phyloP scores from a whole-genome alignment of 805 yeast genomes.

The Candida ipomoeae region DNA sequence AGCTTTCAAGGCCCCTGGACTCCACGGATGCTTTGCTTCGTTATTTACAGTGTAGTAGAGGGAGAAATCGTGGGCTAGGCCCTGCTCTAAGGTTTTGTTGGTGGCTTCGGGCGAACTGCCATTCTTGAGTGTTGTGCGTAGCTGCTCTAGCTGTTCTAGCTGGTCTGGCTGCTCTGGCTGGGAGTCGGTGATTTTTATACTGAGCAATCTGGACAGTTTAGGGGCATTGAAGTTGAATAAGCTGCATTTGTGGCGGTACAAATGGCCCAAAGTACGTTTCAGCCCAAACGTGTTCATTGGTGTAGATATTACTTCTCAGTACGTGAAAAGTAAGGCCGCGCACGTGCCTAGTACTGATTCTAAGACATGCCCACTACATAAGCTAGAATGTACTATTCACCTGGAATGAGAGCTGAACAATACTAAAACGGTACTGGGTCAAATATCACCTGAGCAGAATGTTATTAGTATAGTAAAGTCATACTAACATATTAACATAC shows the following conservation, averaged over 20 bases:
- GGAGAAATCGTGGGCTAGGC: constrained; percentile 24
- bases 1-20: constrained; percentile 8
- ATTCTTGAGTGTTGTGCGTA: constrained; percentile 7
- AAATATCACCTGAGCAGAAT: too few species aligned
- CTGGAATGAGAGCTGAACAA: not conserved
- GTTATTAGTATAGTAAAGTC: too few species aligned
- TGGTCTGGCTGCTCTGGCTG: constrained; percentile 6
- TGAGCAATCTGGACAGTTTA: not conserved
- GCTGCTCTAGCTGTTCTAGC: constrained; percentile 8
- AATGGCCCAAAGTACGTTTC: not conserved
- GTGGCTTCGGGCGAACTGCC: constrained; percentile 10
- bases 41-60: constrained; percentile 24
- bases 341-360: not conserved
- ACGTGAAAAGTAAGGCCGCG: not conserved
- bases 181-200: not conserved
- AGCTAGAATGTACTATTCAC: not conserved
- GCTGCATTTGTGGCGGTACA: not conserved
- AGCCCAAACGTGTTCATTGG: not conserved
- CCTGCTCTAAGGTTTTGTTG: constrained; percentile 19
- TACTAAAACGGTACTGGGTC: too few species aligned
- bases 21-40: constrained; percentile 12
- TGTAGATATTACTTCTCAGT: not conserved
- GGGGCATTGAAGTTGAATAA: not conserved
- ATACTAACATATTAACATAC: too few species aligned
- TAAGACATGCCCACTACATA: not conserved